Conservation (phyloP, 2,329 filamentous ascomycete species). For the Exophiala lecanii-corni region DNA sequence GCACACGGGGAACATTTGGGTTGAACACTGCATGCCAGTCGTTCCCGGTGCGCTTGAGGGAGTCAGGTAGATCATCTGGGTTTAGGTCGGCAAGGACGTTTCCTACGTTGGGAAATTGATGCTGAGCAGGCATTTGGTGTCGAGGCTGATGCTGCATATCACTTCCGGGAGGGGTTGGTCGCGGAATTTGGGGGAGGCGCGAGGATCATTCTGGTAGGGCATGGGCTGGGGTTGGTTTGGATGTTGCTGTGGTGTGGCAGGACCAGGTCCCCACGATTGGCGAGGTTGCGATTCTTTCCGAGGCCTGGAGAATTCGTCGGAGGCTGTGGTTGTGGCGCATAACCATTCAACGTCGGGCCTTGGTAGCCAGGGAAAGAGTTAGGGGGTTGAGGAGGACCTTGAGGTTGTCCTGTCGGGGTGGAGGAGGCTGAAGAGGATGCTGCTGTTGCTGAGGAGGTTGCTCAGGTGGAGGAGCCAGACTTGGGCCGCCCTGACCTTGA, state of each 20-base stretch:
- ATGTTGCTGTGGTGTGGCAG: slow-evolving; percentile 88
- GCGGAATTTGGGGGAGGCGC: slow-evolving; percentile 78
- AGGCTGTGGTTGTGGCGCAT: slow-evolving; percentile 76
- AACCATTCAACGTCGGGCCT: slow-evolving; percentile 62
- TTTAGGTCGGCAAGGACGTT: slow-evolving; percentile 82
- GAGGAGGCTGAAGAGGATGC: slow-evolving; percentile 57
- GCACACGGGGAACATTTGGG: slow-evolving; percentile 76
- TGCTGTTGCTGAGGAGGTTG: slow-evolving; percentile 52
- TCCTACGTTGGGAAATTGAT: slow-evolving; percentile 52
- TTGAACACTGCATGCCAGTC: slow-evolving; percentile 99
- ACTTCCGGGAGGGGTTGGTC: slow-evolving; percentile 62
- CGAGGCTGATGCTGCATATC: slow-evolving; percentile 25
- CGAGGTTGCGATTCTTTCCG: slow-evolving; percentile 61
- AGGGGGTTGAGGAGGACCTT: slow-evolving; percentile 67
- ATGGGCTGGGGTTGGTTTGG: slow-evolving; percentile 56
- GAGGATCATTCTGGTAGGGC: slow-evolving; percentile 70
- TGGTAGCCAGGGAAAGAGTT: slow-evolving; percentile 68
- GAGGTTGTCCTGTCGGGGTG: slow-evolving; percentile 33
- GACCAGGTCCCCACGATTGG: slow-evolving; percentile 58
- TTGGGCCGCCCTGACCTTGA: slow-evolving; percentile 75
- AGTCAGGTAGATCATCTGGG: slow-evolving; percentile 74
- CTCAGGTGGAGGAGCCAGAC: slow-evolving; percentile 71
- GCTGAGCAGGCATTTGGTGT: slow-evolving; percentile 42
- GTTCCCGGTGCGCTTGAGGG: slow-evolving; percentile 79
- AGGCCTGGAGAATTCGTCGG: slow-evolving; percentile 84